Percentiles rank a stretch among this genome's conserved stretches.
phyloP scores from a whole-genome alignment of 2,329 filamentous ascomycete species.

The Blastomyces silverae region DNA sequence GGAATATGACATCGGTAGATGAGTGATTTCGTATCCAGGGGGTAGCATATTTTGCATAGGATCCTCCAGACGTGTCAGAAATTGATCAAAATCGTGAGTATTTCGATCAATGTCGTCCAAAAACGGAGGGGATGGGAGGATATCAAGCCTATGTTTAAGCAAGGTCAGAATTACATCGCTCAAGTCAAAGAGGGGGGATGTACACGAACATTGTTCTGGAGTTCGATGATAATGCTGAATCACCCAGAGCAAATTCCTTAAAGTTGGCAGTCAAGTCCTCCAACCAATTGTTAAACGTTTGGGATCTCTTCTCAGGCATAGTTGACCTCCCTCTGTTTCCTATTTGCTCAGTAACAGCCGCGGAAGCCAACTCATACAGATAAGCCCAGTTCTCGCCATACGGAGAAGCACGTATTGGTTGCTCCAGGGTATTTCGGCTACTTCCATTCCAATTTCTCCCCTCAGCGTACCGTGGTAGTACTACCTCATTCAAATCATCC shows the following conservation, averaged over 20 bases:
- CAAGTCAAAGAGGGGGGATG: neutral
- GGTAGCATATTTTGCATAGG: conserved; percentile 7
- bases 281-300: conserved; percentile 9
- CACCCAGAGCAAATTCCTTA: neutral
- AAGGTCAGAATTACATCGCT: conserved; percentile 18
- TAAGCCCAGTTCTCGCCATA: conserved; percentile 8
- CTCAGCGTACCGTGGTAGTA: neutral
- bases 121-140: conserved; percentile 25
- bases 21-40: conserved; percentile 19
- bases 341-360: conserved; percentile 4
- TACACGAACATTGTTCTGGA: conserved; percentile 31
- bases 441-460: neutral
- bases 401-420: neutral
- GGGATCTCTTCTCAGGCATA: neutral
- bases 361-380: conserved; percentile 3
- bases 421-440: neutral
- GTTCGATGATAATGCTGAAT: conserved; percentile 8
- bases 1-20: conserved; percentile 22
- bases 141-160: conserved; percentile 29
- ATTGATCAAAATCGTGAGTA: conserved; percentile 27
- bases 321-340: neutral
- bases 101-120: conserved; percentile 36
- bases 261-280: neutral
- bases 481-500: conserved; percentile 31
- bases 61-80: conserved; percentile 22